phyloP scores from a whole-genome alignment of 495 filamentous ascomycete species.

The Cercophora samala region DNA sequence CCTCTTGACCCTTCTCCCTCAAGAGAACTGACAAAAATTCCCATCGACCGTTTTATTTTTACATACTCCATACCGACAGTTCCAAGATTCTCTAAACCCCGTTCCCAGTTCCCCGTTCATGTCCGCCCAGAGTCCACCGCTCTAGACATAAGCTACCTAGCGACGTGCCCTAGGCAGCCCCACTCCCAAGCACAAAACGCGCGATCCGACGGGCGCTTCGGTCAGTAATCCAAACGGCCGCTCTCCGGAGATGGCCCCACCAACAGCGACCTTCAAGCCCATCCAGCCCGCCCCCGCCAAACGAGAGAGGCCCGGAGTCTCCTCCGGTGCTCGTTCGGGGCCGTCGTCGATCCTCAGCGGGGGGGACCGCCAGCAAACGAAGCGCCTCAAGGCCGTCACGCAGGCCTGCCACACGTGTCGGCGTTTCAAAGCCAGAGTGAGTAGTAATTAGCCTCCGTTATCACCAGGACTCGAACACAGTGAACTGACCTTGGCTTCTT shows the following conservation, averaged over 20 bases:
- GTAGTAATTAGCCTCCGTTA: slow-evolving; percentile 11
- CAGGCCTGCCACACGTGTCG: slow-evolving; percentile 30
- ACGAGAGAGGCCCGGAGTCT: slow-evolving; percentile 9
- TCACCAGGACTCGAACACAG: neutral
- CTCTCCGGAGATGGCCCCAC: slow-evolving; percentile 14
- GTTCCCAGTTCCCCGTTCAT: neutral
- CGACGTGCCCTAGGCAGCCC: neutral
- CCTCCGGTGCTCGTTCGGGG: slow-evolving; percentile 5
- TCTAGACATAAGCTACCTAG: neutral
- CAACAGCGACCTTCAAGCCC: slow-evolving; percentile 10
- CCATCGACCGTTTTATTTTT: neutral
- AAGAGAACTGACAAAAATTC: neutral
- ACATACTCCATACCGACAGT: neutral
- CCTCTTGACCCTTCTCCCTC: neutral
- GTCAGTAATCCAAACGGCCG: neutral
- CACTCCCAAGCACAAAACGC: neutral
- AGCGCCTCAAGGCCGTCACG: slow-evolving; percentile 26
- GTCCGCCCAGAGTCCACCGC: neutral
- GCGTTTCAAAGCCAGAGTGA: slow-evolving; percentile 26
- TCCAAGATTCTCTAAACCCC: neutral
- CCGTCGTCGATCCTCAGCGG: slow-evolving; percentile 4
- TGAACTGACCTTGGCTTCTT: neutral
- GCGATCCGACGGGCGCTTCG: neutral
- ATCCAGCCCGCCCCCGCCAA: slow-evolving; percentile 24
- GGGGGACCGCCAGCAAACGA: slow-evolving; percentile 11